Evolutionary conservation across 1,139 yeast genomes (phyloP).

Genomic region (Geotrichum phurueaensis): DNA sequence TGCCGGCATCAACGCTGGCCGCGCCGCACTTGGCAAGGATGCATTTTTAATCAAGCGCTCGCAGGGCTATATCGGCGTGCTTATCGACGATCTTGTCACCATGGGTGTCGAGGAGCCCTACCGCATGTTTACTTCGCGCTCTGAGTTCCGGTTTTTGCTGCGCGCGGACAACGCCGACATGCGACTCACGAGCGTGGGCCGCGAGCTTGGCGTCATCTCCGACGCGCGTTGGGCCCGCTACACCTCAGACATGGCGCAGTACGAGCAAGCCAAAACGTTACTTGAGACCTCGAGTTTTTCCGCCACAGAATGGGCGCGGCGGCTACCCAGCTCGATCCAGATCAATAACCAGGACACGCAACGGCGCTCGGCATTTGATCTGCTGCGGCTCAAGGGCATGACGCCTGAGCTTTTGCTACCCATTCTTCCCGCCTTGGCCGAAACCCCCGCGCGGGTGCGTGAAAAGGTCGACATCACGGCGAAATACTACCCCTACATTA

Average conservation of each 20-base stretch:
- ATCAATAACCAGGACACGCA: constrained; percentile 40
- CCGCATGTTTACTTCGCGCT: constrained; percentile 94
- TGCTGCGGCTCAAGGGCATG: constrained; percentile 45
- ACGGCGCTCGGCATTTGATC: constrained; percentile 51
- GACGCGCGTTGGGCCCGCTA: constrained; percentile 53
- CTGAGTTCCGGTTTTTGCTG: constrained; percentile 84
- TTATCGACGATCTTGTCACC: constrained; percentile 88
- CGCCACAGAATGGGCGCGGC: constrained; percentile 56
- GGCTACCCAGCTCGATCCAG: constrained; percentile 26
- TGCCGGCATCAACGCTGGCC: constrained; percentile 92
- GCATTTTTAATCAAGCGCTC: constrained; percentile 60
- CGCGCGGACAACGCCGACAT: constrained; percentile 92
- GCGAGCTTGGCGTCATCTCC: constrained; percentile 59
- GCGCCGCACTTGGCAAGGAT: constrained; percentile 38
- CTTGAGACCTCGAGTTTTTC: constrained; percentile 46
- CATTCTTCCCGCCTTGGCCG: constrained; percentile 12
- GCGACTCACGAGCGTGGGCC: constrained; percentile 69
- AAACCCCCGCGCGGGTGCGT: constrained; percentile 48
- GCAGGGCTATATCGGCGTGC: constrained; percentile 86
- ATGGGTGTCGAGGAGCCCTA: constrained; percentile 97
- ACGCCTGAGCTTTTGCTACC: constrained; percentile 35
- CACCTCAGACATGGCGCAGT: constrained; percentile 43
- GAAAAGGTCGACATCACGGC: constrained; percentile 72
- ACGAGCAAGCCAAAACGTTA: constrained; percentile 42
- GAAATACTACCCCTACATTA: constrained; percentile 73